Conservation (phyloP, 805 yeast species). For the Saturnispora saitoi region DNA sequence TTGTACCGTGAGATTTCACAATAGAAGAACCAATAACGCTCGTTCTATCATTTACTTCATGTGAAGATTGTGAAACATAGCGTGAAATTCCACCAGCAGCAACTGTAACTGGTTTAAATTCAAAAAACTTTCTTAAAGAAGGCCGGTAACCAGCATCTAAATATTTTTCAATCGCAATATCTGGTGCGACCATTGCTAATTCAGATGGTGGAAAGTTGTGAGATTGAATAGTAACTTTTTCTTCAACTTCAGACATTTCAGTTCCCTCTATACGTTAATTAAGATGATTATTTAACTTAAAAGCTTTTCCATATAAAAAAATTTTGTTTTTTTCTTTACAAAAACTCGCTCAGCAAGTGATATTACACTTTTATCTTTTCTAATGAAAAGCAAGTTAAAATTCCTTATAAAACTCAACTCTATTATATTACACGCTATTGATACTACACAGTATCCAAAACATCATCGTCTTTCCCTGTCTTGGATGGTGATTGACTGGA, state of each 20-base stretch:
- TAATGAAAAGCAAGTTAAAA: background rate
- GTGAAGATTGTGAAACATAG: conserved; percentile 18
- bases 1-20: conserved; percentile 61
- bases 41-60: conserved; percentile 17
- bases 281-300: background rate
- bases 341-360: background rate
- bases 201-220: conserved; percentile 74
- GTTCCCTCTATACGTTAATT: background rate
- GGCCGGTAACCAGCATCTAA: conserved; percentile 71
- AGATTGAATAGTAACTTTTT: conserved; percentile 27
- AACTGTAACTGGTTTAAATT: conserved; percentile 53
- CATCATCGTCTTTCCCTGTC: background rate
- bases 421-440: background rate
- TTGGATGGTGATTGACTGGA: background rate
- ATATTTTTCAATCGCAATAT: conserved; percentile 71
- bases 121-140: conserved; percentile 57
- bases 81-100: conserved; percentile 31
- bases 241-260: conserved; percentile 10
- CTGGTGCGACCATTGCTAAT: conserved; percentile 79
- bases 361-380: background rate
- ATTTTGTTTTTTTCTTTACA: background rate
- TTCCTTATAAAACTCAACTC: background rate
- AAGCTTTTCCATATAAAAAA: background rate
- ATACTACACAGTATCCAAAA: background rate
- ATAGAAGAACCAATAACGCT: conserved; percentile 58